Evolutionary conservation across 495 filamentous ascomycete genomes (phyloP).

Genomic region (Cercophora sp.): DNA sequence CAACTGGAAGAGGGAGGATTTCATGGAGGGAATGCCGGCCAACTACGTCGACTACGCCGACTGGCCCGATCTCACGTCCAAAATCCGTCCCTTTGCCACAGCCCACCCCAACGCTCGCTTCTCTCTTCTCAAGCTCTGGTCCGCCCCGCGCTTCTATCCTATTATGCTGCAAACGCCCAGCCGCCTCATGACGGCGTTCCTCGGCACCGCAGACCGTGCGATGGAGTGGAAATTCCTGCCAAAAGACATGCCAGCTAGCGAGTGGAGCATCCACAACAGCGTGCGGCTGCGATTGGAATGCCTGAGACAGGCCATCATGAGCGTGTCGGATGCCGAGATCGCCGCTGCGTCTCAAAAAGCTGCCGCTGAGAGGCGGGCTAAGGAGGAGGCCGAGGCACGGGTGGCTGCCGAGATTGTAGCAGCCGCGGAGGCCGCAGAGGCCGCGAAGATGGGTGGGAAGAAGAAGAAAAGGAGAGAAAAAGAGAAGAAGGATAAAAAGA

Average conservation of each 20-base stretch:
- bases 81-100: slow-evolving; percentile 28
- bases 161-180: slow-evolving; percentile 39
- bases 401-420: too few species aligned
- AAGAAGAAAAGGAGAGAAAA: background rate
- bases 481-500: background rate
- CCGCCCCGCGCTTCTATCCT: slow-evolving; percentile 48
- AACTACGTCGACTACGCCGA: slow-evolving; percentile 25
- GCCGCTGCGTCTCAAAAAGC: too few species aligned
- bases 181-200: slow-evolving; percentile 27
- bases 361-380: too few species aligned
- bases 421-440: background rate
- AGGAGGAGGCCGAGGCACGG: too few species aligned
- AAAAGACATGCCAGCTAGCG: slow-evolving; percentile 45
- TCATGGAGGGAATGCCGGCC: slow-evolving; percentile 9
- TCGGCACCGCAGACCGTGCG: slow-evolving; percentile 34
- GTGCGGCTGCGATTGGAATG: slow-evolving; percentile 27
- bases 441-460: background rate
- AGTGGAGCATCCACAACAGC: slow-evolving; percentile 42
- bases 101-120: slow-evolving; percentile 31
- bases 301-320: slow-evolving; percentile 21
- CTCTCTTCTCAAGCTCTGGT: slow-evolving; percentile 46
- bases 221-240: slow-evolving; percentile 51
- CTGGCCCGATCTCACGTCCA: slow-evolving; percentile 27
- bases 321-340: background rate
- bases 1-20: slow-evolving; percentile 16